Base-by-base conservation (phyloP, 208 protist genomes). In the Entamoeba moshkovskii region DNA sequence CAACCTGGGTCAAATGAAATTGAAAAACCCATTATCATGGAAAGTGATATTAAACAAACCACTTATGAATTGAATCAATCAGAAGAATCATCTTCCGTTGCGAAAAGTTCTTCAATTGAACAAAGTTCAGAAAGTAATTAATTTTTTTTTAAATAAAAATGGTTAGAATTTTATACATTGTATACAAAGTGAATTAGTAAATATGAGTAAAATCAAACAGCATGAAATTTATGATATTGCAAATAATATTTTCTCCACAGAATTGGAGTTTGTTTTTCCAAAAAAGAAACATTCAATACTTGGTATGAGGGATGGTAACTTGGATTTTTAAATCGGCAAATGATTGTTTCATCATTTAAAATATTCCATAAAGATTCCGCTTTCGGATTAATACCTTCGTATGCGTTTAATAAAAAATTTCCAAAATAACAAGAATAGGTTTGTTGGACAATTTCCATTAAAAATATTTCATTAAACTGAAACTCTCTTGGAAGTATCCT, bases 401-500 rank as follows among this genome's bases (percentile, higher is more conserved):
- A 92, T 47, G n/a, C 46, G 59, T 96, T 91, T 52, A 46, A 95
- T 3, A 97, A 93, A 66, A 97, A 97, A 4, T 94, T 96, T 46
- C 96, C 96, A 92, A 93, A 95, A 38, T 47, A 22, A 44, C 95
- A 92, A 3, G 66, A 93, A 45, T 66, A 92, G 1, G 52, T 16
- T 33, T 95, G 46, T 11, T 97, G 93, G 38, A 92, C 52, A 15
- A 97, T 92, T 73, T 94, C 94, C n/a, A 95, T 42, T 5, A 97
- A 91, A 29, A 97, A 93, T 0, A 73, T 25, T n/a, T 94, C 94
- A 25, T 95, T 96, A 92, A 97, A 97, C 93, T 97, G 95, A 91
- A 97, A 97, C 11, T 94, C 91, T 18, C 16, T 45, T 29, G 95
- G 94, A 45, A 92, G 93, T 59, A 97, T 94, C 6, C 33, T 38